Evolutionary conservation across 2,329 filamentous ascomycete genomes (phyloP).

Genomic region (Exserohilum rostratum): DNA sequence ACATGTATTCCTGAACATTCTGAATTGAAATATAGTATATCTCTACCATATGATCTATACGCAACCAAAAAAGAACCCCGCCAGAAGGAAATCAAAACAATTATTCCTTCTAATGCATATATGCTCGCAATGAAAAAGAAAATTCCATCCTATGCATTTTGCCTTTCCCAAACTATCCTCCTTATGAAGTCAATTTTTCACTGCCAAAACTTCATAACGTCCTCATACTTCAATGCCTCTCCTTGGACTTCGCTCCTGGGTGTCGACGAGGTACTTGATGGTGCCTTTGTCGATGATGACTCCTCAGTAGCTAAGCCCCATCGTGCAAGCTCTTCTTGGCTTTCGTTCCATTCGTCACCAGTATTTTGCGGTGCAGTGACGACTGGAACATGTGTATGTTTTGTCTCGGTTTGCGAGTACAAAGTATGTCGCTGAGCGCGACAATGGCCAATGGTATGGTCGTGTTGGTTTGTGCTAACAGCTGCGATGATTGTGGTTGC

Average conservation of each 20-base stretch:
- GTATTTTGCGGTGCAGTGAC: not conserved
- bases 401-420: constrained; percentile 2
- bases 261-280: not conserved
- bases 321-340: constrained; percentile 13
- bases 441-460: constrained; percentile 17
- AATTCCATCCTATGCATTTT: no score
- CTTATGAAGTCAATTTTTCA: no score
- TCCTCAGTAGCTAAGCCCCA: constrained; percentile 9
- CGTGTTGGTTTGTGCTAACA: constrained; percentile 7
- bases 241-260: not conserved
- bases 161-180: no score
- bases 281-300: not conserved
- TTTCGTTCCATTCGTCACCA: constrained; percentile 11
- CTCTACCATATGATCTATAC: no score
- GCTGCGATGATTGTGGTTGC: not conserved
- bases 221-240: not conserved
- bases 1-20: no score
- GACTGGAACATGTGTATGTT: not conserved
- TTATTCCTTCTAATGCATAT: no score
- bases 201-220: constrained; percentile 2
- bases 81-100: no score
- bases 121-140: no score
- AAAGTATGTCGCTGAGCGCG: constrained; percentile 15
- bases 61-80: no score
- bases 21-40: no score